Percentiles rank a stretch among this genome's conserved stretches.
Evolutionary conservation across 148 eudicot genomes (phyloP).

Genomic region (Bassia scoparia): DNA sequence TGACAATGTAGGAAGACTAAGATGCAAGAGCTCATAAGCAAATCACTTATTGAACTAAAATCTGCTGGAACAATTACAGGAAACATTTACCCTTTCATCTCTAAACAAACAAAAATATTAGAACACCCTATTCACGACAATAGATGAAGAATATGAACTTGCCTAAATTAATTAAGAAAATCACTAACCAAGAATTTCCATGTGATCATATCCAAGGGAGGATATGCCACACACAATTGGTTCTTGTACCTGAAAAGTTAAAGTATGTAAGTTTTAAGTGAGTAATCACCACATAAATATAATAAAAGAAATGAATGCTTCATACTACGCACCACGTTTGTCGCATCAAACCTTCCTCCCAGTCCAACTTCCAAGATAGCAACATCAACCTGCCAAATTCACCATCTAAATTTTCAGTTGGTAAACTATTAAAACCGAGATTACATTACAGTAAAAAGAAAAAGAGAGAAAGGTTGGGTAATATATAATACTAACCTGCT

Average conservation of each 20-base stretch:
- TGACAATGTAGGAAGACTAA: neutral
- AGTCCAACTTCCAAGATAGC: slow-evolving; percentile 95
- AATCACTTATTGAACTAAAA: slow-evolving; percentile 1
- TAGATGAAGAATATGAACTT: neutral
- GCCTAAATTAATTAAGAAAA: neutral
- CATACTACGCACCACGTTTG: slow-evolving; percentile 72
- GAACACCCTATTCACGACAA: neutral
- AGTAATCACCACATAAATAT: slow-evolving; percentile 5
- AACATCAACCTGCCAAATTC: slow-evolving; percentile 79
- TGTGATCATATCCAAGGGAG: slow-evolving; percentile 97
- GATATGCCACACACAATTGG: slow-evolving; percentile 94
- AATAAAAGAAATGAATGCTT: neutral
- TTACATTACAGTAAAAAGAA: neutral
- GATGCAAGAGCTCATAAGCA: neutral
- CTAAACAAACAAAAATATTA: neutral
- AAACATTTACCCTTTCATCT: neutral
- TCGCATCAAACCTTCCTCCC: slow-evolving; percentile 97
- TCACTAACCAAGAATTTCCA: slow-evolving; percentile 96
- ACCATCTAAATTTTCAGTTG: neutral
- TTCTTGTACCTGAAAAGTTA: slow-evolving; percentile 62
- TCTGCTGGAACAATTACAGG: neutral
- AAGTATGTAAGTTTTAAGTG: slow-evolving; percentile 11
- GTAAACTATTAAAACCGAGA: neutral
- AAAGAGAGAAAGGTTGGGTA: neutral
- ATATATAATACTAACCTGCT: slow-evolving; percentile 49